These are phyloP conservation scores for Fusarium sp. DNA, from an alignment of 2,329 filamentous ascomycete species.

Conservation along the genomic window DNA sequence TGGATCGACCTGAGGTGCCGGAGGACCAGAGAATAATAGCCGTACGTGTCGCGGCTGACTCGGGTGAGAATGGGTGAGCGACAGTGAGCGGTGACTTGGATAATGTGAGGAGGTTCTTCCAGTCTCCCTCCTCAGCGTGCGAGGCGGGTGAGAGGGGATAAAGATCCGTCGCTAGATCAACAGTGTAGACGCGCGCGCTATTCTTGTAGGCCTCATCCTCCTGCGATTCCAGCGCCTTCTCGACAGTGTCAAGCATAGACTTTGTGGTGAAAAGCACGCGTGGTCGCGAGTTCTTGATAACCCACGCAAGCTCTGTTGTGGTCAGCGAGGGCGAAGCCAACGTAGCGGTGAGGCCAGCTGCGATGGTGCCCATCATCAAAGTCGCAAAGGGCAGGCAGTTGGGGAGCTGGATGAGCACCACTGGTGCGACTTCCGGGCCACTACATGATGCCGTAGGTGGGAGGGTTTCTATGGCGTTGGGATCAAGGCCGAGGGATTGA, in stretches of 20 bases:
- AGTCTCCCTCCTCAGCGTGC: conserved; percentile 58
- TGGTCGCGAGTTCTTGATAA: conserved; percentile 57
- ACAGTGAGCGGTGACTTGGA: conserved; percentile 59
- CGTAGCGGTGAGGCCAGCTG: conserved; percentile 57
- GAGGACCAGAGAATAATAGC: conserved; percentile 63
- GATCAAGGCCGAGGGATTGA: conserved; percentile 53
- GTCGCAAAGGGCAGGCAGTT: conserved; percentile 58
- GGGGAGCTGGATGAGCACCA: conserved; percentile 59
- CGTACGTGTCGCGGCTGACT: conserved; percentile 67
- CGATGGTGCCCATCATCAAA: conserved; percentile 54
- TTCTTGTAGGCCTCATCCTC: conserved; percentile 52
- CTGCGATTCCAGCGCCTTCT: conserved; percentile 53
- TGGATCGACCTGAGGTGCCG: conserved; percentile 79
- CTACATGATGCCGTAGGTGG: conserved; percentile 57
- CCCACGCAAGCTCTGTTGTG: conserved; percentile 56
- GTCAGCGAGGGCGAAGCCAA: conserved; percentile 58
- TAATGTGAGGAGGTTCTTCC: conserved; percentile 71
- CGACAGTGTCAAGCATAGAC: conserved; percentile 51
- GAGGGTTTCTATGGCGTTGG: conserved; percentile 51
- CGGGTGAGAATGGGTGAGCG: conserved; percentile 54
- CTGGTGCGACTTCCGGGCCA: conserved; percentile 56
- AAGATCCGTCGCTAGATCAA: conserved; percentile 52
- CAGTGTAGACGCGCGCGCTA: conserved; percentile 71
- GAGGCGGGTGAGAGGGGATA: conserved; percentile 51
- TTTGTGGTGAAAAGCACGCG: conserved; percentile 55